Base-by-base conservation (phyloP, 345 rosid species). In the Acer negundo region DNA sequence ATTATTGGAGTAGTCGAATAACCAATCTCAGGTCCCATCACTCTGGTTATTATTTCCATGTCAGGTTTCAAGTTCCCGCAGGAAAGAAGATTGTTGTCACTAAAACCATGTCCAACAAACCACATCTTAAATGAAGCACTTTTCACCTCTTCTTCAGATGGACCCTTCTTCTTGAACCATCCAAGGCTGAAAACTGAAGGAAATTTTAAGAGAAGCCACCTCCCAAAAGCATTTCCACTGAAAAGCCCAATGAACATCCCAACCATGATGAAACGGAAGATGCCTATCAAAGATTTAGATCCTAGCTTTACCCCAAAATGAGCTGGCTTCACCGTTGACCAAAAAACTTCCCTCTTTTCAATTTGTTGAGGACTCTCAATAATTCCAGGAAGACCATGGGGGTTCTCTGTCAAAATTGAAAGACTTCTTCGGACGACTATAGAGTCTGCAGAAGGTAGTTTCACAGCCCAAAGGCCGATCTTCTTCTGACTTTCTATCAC, bases 111-210 rank as follows among this genome's bases (percentile, higher is more conserved):
- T 10, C 93, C 97, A 4, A 95, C 78, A 69, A 93, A 93, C 98
- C 94, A 90, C 97, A 95, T 93, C 79, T 93, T 91, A 95, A 42
- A 42, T 42, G 46, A 42, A 42, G 46, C 46, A 42, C 46, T 42
- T 42, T 42, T 8, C 46, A 42, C 95, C 80, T 93, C 95, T 23
- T 93, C 97, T 73, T 91, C 95, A 1, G 94, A 73, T 11, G 98
- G 97, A 74, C 98, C 97, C 11, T 82, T 77, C 91, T 93, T 89
- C 75, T 81, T 87, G 80, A 95, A 95, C 92, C 83, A 81, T 69
- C 97, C 98, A 56, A 92, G 84, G 87, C 95, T 90, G 79, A 95
- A 95, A 71, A 91, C 11, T 8, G 97, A 93, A 59, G 98, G 98
- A 69, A 95, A 90, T 22, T 89, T 87, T 62, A 91, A 80, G 63